Percentiles rank a stretch among this genome's conserved stretches.
Evolutionary conservation across 169 alveolate genomes (phyloP).

Genomic region (Cryptosporidium ubiquitum): DNA sequence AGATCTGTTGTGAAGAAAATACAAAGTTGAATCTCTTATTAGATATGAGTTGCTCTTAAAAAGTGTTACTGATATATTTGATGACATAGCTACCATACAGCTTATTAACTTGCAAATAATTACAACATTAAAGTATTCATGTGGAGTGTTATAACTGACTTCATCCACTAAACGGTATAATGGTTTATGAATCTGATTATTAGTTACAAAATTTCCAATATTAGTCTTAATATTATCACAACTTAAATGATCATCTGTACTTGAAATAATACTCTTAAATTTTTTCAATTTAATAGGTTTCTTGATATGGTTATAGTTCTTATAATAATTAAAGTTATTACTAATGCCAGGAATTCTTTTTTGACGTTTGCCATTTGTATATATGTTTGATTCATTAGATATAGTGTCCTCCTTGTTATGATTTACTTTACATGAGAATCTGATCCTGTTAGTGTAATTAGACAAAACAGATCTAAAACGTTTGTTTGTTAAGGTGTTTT

Average conservation of each 20-base stretch:
- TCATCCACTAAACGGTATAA: conserved; percentile 47
- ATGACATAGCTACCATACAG: conserved; percentile 44
- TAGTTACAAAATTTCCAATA: conserved; percentile 35
- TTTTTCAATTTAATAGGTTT: not conserved
- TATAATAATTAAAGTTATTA: not conserved
- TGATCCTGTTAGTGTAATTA: not conserved
- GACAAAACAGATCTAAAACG: not conserved
- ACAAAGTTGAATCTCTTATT: conserved; percentile 62
- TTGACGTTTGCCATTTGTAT: not conserved
- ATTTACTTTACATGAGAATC: not conserved
- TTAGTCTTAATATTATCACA: conserved; percentile 54
- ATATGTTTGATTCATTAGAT: not conserved
- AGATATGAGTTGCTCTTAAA: conserved; percentile 49
- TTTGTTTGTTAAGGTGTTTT: not conserved
- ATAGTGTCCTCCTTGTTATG: not conserved
- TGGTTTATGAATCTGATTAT: conserved; percentile 45
- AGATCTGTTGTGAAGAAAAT: conserved; percentile 38
- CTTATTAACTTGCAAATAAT: conserved; percentile 36
- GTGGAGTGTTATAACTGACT: conserved; percentile 59
- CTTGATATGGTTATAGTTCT: not conserved
- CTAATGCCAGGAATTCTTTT: not conserved
- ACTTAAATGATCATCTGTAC: conserved; percentile 29
- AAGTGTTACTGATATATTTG: conserved; percentile 43
- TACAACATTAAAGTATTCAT: conserved; percentile 44
- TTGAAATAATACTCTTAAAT: conserved; percentile 23